phyloP scores from a whole-genome alignment of 352 stramenopile genomes.

The Globisporangium paddicum region DNA sequence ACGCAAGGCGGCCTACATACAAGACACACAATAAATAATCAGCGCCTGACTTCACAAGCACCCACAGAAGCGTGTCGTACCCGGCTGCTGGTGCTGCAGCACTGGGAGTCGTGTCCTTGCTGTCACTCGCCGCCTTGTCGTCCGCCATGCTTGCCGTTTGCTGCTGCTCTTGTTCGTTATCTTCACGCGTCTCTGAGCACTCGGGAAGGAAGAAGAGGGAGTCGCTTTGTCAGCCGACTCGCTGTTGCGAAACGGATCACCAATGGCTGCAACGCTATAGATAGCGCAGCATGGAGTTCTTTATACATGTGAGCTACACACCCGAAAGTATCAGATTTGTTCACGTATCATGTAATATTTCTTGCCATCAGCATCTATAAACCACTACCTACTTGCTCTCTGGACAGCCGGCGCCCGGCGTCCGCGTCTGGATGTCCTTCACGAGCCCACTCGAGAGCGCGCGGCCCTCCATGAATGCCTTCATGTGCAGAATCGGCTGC shows the following conservation, averaged over 20 bases:
- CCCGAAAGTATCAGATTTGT: no score
- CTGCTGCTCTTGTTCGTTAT: background rate
- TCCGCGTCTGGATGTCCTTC: slow-evolving; percentile 73
- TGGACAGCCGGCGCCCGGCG: slow-evolving; percentile 48
- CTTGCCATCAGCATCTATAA: background rate
- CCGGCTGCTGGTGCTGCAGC: slow-evolving; percentile 8
- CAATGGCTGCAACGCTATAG: background rate
- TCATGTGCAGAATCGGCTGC: slow-evolving; percentile 97
- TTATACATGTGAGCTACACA: background rate
- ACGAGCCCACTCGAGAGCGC: slow-evolving; percentile 84
- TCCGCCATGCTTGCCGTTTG: slow-evolving; percentile 20
- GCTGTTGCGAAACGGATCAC: background rate
- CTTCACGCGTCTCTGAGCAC: background rate
- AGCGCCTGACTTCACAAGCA: no score
- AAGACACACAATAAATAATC: no score
- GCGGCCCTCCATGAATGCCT: slow-evolving; percentile 91
- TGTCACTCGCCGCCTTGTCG: slow-evolving; percentile 27
- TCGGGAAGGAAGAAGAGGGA: background rate
- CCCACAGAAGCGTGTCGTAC: slow-evolving; percentile 9
- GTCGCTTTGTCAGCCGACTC: background rate
- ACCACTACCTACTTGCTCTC: slow-evolving; percentile 14
- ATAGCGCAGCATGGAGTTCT: background rate
- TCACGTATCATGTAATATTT: no score
- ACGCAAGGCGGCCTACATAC: slow-evolving; percentile 15
- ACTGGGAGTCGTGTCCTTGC: slow-evolving; percentile 16